A percentile compares a stretch with the other conserved stretches of the same genome.
Evolutionary conservation across 1,139 yeast genomes (phyloP).

Genomic region (Saccharomycopsis hybrid): DNA sequence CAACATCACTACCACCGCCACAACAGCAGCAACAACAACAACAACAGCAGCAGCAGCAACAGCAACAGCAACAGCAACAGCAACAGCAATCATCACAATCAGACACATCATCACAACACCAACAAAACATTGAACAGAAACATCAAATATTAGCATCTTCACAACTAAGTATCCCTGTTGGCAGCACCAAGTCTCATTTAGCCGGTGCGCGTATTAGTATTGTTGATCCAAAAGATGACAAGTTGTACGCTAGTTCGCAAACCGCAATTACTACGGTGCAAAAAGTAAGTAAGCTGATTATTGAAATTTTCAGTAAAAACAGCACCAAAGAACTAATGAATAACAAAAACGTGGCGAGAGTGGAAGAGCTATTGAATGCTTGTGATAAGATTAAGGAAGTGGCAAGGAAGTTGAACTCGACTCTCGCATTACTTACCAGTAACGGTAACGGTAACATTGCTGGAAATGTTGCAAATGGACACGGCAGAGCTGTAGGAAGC

Average conservation of each 20-base stretch:
- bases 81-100: too few relatives aligned
- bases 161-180: conserved; percentile 5
- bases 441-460: too few relatives aligned
- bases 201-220: conserved; percentile 20
- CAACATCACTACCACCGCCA: background rate
- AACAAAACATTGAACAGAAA: too few relatives aligned
- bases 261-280: conserved; percentile 18
- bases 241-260: conserved; percentile 15
- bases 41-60: too few relatives aligned
- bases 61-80: too few relatives aligned
- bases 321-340: conserved; percentile 1
- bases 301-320: conserved; percentile 10
- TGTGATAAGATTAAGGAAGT: conserved; percentile 11
- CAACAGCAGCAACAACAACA: too few relatives aligned
- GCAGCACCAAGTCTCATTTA: conserved; percentile 9
- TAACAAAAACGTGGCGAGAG: conserved; percentile 1
- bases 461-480: too few relatives aligned
- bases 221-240: conserved; percentile 19
- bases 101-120: too few relatives aligned
- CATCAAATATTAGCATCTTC: background rate
- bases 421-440: conserved; percentile 11
- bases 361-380: conserved; percentile 13
- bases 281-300: conserved; percentile 10
- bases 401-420: conserved; percentile 13
- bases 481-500: too few relatives aligned